Evolutionary conservation across 2,329 filamentous ascomycete genomes (phyloP), one percentile per base, ranked within the genome.

Genomic region (Aureobasidium sp.): DNA sequence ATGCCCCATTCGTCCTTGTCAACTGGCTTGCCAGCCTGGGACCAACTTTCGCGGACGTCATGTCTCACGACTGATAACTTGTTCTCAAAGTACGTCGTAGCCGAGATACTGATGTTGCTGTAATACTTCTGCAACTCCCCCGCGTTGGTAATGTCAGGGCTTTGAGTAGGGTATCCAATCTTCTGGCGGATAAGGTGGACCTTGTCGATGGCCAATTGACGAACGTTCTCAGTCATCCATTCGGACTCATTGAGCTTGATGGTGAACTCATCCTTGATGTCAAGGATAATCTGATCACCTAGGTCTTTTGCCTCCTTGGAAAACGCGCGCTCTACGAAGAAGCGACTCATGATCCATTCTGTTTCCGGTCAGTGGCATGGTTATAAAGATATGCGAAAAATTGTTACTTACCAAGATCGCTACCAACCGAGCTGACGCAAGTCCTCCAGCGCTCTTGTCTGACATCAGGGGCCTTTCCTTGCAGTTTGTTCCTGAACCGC

Each of bases 311-410:
- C 85, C 23, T 84, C 81, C 13, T 85, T 80, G 0, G 85, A 84
- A 68, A 90, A 90, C 1, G 86, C 81, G 53, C 84, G 83, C 64
- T 89, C 82, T 1, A 90, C 79, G 65, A 86, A 91, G 75, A 90
- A 89, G 26, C 86, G 83, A 69, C 85, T 87, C 17, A 89, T 74
- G 53, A 88, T 86, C 86, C 87, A 90, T 48, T 47, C 61, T 62
- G 53, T 15, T 12, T 12, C 1, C 5, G 0, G 2, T 62, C 4
- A 50, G 53, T 26, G 10, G 4, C 9, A 7, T 12, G 5, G 2
- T 4, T 9, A 10, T 15, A n/a, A 7, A 6, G 13, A 9, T 34
- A 15, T 3, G 3, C 7, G 20, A n/a, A 5, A 3, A 23, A 29
- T 36, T 36, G 1, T 17, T 2, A 51, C 61, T 42, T 58, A 2